phyloP scores from a whole-genome alignment of 768 basidiomycete species.

The Jaapia argillacea region DNA sequence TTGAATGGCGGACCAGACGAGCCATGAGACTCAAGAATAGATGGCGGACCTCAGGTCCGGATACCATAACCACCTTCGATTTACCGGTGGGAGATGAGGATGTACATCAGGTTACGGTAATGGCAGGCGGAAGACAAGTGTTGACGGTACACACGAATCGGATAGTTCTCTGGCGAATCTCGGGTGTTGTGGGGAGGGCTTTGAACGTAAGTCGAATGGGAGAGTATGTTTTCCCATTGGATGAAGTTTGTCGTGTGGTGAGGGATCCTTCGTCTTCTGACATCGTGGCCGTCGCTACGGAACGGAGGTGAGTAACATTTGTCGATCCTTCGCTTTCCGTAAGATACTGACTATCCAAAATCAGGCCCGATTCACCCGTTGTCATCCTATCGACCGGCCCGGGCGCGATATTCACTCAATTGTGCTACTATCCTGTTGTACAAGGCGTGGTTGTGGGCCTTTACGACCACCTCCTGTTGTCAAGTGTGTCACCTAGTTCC shows the following conservation, averaged over 20 bases:
- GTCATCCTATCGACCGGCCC: background rate
- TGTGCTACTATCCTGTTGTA: background rate
- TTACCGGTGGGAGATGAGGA: background rate
- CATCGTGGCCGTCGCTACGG: background rate
- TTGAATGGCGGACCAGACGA: background rate
- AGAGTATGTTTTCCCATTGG: background rate
- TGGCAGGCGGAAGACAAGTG: background rate
- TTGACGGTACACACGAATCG: background rate
- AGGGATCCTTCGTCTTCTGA: background rate
- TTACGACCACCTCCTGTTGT: background rate
- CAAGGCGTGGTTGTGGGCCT: background rate
- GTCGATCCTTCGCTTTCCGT: no score
- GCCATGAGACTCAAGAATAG: background rate
- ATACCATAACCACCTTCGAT: background rate
- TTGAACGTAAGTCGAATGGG: background rate
- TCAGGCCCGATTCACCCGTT: background rate
- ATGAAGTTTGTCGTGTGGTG: background rate
- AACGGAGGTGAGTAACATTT: no score
- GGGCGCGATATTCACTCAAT: background rate
- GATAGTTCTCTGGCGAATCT: background rate
- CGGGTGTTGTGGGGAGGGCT: background rate
- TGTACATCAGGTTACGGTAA: background rate
- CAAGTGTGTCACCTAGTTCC: background rate
- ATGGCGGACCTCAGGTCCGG: background rate
- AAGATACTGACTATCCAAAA: no score